Base-by-base conservation (phyloP, 805 yeast genomes). In the Candida andamanensis region DNA sequence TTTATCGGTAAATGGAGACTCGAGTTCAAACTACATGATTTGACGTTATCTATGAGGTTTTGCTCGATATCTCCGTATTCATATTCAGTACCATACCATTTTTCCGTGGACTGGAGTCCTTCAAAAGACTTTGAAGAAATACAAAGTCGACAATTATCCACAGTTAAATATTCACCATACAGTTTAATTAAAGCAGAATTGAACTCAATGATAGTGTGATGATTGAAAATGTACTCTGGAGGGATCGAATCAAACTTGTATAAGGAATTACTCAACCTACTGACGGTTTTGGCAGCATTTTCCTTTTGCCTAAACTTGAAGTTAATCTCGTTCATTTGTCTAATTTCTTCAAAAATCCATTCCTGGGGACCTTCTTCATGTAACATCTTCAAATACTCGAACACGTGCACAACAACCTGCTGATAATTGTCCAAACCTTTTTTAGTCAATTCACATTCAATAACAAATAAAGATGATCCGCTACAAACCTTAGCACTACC, bases 51-150 rank as follows among this genome's bases (percentile, higher is more conserved):
- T 5, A 63, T 11, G 3, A 80, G 52, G 1, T 58, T 60, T 0
- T 41, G 26, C 2, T 75, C 61, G 15, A 85, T 47, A 11, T 63
- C 59, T 8, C 58, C 64, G 26, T 70, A 53, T 2, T 72, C 58
- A 52, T 86, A 85, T 44, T 83, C 82, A 0, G 97, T 86, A 3
- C 95, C 95, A 51, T 92, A 90, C 95, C 96, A 90, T 48, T 76
- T 68, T 53, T 90, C 98, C 15, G 47, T 64, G 10, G 56, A 40
- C 14, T 50, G 64, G 11, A 58, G 41, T 33, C 67, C 61, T 3
- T 70, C 70, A 3, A 77, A 69, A 5, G 67, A 68, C 32, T 66
- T 42, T 54, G 73, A 55, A 63, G 78, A 18, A 74, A 89, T 51
- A 26, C 69, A 59, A 4, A 75, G 62, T 39, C 85, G 69, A 45